Evolutionary conservation across 257 asterid species (phyloP).

Genomic region (Coffea eugenioides): DNA sequence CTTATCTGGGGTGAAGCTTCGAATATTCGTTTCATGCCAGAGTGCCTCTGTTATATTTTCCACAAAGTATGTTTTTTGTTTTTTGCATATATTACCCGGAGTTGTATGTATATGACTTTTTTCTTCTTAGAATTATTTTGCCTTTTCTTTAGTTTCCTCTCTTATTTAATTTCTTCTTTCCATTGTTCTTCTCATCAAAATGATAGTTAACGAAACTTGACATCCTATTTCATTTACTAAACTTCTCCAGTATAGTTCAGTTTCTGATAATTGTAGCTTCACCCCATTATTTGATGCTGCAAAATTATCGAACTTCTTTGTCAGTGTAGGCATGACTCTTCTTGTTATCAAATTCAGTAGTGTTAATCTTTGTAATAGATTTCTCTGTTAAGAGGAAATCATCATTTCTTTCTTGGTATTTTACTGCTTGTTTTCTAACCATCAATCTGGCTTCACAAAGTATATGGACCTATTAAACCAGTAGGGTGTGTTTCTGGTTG

Average conservation of each 20-base stretch:
- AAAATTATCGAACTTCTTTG: background rate
- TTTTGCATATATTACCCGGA: background rate
- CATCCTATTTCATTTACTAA: background rate
- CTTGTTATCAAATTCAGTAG: background rate
- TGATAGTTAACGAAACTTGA: background rate
- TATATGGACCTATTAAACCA: background rate
- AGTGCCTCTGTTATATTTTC: constrained; percentile 93
- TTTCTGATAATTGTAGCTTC: background rate
- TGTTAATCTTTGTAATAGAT: background rate
- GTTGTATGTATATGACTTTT: background rate
- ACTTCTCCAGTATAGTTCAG: background rate
- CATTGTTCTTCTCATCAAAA: background rate
- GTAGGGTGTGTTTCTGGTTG: background rate
- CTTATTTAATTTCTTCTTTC: background rate
- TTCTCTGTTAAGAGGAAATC: background rate
- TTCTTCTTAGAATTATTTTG: background rate
- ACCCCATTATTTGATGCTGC: background rate
- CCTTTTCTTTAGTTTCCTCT: background rate
- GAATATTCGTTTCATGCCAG: constrained; percentile 97
- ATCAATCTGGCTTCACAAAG: background rate
- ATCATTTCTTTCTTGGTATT: background rate
- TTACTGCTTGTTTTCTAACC: background rate
- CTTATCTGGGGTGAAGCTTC: constrained; percentile 99
- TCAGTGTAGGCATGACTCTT: background rate
- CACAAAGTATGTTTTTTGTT: constrained; percentile 57